Percentiles rank a stretch among this genome's conserved stretches.
Evolutionary conservation across 2,329 filamentous ascomycete species (phyloP).

Genomic region (Orbilia oligospora): DNA sequence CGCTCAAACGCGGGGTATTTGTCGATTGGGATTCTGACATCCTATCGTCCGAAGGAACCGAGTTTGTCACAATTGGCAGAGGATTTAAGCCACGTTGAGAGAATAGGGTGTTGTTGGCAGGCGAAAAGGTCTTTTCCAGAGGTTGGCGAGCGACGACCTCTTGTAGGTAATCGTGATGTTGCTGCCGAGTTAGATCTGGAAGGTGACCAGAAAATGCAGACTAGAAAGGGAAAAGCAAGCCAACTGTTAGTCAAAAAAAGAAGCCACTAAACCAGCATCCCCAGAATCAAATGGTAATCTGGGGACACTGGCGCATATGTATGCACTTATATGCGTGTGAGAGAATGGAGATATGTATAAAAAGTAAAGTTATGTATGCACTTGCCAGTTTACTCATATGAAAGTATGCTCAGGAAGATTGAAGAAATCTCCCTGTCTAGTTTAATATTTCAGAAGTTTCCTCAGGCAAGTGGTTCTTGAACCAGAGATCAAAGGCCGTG

Average conservation of each 20-base stretch:
- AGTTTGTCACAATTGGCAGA: constrained; percentile 57
- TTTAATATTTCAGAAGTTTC: constrained; percentile 30
- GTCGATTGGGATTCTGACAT: constrained; percentile 62
- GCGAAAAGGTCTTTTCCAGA: constrained; percentile 53
- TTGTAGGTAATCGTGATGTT: constrained; percentile 59
- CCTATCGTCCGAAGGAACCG: constrained; percentile 59
- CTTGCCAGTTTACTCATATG: constrained; percentile 61
- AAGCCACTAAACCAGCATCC: background rate
- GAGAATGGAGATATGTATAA: background rate
- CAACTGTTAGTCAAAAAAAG: constrained; percentile 34
- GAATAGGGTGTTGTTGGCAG: constrained; percentile 54
- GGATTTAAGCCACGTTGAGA: constrained; percentile 60
- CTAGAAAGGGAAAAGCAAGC: constrained; percentile 19
- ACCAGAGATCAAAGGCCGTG: constrained; percentile 35
- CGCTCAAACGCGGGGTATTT: constrained; percentile 64
- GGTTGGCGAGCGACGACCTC: constrained; percentile 60
- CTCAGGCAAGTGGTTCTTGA: constrained; percentile 32
- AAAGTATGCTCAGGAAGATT: constrained; percentile 59
- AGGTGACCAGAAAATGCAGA: constrained; percentile 61
- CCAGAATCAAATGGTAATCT: constrained; percentile 6
- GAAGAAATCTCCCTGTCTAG: constrained; percentile 39
- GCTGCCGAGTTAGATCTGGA: constrained; percentile 61
- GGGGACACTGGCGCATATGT: background rate
- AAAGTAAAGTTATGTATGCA: constrained; percentile 11
- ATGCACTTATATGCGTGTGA: too few species aligned